phyloP scores from a whole-genome alignment of 495 filamentous ascomycete species.

The Cercophora scortea region DNA sequence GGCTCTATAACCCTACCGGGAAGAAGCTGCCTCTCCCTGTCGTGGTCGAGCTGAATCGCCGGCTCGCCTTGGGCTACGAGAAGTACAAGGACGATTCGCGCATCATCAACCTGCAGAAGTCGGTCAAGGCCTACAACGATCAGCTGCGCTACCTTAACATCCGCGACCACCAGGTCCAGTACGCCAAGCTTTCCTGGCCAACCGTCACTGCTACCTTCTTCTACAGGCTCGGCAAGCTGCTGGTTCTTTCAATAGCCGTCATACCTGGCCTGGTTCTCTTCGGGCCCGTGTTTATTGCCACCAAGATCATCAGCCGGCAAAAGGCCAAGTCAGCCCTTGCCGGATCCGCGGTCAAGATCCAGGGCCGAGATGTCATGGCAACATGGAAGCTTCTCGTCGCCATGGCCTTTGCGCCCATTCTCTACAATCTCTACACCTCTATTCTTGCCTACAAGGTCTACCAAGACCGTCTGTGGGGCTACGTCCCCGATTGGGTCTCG shows the following conservation, averaged over 20 bases:
- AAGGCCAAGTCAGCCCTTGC: constrained; percentile 90
- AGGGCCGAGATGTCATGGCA: constrained; percentile 91
- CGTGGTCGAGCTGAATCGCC: constrained; percentile 92
- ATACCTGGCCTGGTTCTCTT: constrained; percentile 85
- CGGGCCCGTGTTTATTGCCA: constrained; percentile 80
- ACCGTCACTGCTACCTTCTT: constrained; percentile 69
- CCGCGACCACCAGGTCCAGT: constrained; percentile 92
- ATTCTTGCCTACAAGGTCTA: constrained; percentile 72
- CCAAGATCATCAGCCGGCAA: constrained; percentile 80
- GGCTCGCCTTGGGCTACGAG: constrained; percentile 84
- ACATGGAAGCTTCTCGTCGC: constrained; percentile 97
- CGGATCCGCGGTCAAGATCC: constrained; percentile 87
- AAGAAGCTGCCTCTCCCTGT: constrained; percentile 91
- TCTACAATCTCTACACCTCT: constrained; percentile 75
- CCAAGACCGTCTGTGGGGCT: constrained; percentile 70
- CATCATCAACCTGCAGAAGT: constrained; percentile 68
- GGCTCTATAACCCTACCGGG: constrained; percentile 86
- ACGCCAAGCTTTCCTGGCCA: constrained; percentile 71
- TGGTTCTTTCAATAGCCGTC: constrained; percentile 68
- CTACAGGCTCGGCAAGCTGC: constrained; percentile 71
- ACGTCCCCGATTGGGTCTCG: constrained; percentile 71
- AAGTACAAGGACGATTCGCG: constrained; percentile 88
- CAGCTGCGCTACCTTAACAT: constrained; percentile 78
- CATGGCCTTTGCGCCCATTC: constrained; percentile 74
- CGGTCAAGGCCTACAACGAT: constrained; percentile 80